Percentiles rank a stretch among this genome's conserved stretches.
Conservation (phyloP, 208 protist genomes). For the Leishmania tropica region DNA sequence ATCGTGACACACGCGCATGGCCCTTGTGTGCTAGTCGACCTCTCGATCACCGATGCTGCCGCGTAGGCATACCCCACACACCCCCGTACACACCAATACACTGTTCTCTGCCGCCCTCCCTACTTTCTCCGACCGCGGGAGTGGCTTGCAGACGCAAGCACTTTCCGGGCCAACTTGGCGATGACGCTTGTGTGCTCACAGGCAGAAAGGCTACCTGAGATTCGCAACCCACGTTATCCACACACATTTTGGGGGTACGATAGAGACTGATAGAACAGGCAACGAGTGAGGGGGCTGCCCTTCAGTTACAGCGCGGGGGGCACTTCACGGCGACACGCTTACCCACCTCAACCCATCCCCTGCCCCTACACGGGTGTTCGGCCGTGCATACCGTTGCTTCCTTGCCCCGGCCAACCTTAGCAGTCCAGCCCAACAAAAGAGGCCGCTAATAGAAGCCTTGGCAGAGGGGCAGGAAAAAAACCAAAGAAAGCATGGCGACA, state of each 20-base stretch:
- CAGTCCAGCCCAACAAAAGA: neutral
- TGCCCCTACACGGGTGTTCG: neutral
- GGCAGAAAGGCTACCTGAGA: neutral
- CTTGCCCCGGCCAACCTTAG: neutral
- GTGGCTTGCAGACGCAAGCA: neutral
- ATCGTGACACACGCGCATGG: neutral
- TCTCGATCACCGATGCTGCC: too few species aligned
- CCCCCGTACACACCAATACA: neutral
- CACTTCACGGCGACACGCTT: neutral
- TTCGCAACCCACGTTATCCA: neutral
- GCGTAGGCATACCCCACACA: neutral
- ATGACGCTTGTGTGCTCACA: neutral
- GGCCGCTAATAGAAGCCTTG: constrained; percentile 1
- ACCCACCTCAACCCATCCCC: neutral
- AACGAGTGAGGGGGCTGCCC: neutral
- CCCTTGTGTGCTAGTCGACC: neutral
- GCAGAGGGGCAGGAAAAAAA: neutral
- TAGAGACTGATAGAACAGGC: neutral
- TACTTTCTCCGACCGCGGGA: neutral
- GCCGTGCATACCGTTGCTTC: neutral
- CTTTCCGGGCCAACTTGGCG: neutral
- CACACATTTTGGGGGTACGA: neutral
- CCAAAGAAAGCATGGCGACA: constrained; percentile 10
- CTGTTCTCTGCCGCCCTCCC: neutral
- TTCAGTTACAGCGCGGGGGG: neutral